Conservation (phyloP, 2,329 filamentous ascomycete species). For the Clarireedia monteithiana region DNA sequence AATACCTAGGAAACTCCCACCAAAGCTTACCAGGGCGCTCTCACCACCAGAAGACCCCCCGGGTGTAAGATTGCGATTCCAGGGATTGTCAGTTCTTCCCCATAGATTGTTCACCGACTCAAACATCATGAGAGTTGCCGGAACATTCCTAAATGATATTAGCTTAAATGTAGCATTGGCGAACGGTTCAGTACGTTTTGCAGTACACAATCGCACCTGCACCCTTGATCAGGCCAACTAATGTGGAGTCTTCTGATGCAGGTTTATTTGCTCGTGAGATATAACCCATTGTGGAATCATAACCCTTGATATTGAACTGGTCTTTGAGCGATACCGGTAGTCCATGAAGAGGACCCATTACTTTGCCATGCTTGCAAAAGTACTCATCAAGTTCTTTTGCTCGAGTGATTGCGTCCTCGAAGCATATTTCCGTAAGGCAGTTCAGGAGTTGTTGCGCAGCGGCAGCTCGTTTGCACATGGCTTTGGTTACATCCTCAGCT, state of each 20-base stretch:
- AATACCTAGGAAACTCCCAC: constrained; percentile 22
- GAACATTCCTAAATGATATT: constrained; percentile 52
- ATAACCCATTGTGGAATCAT: constrained; percentile 37
- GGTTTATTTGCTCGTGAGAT: constrained; percentile 79
- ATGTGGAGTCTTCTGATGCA: constrained; percentile 56
- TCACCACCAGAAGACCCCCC: constrained; percentile 28
- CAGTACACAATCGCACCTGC: constrained; percentile 78
- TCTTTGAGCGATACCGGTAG: constrained; percentile 39
- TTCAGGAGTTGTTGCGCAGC: constrained; percentile 39
- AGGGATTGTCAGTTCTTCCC: constrained; percentile 34
- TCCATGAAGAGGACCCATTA: constrained; percentile 29
- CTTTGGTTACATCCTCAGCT: constrained; percentile 32
- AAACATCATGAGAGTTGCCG: constrained; percentile 20
- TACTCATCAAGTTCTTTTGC: constrained; percentile 39
- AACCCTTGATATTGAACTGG: constrained; percentile 65
- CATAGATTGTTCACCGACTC: constrained; percentile 36
- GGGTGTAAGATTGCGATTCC: constrained; percentile 20
- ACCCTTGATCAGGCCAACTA: constrained; percentile 51
- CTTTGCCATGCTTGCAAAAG: constrained; percentile 30
- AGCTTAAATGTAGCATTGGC: not conserved
- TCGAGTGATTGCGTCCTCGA: constrained; percentile 20
- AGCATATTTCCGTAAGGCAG: constrained; percentile 38
- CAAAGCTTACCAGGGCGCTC: constrained; percentile 22
- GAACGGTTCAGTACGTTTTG: constrained; percentile 49
- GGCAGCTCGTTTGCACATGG: constrained; percentile 41